A percentile compares a stretch with the other conserved stretches of the same genome.
phyloP scores from a whole-genome alignment of 2,329 filamentous ascomycete genomes.

The Monosporascus cannonballus region DNA sequence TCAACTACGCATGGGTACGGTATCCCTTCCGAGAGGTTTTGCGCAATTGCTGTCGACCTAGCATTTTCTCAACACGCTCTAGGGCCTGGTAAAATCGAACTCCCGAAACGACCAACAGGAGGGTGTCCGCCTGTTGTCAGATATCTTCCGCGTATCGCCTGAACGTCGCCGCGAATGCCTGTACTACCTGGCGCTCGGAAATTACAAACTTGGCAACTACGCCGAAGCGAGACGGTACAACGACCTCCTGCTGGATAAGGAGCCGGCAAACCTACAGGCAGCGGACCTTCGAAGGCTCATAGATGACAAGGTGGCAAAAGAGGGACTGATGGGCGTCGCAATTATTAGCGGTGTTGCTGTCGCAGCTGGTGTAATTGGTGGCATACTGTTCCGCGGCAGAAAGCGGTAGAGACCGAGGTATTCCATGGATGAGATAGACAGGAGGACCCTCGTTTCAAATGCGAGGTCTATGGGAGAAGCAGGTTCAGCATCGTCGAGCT shows the following conservation, averaged over 20 bases:
- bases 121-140: constrained; percentile 85
- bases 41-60: constrained; percentile 5
- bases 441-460: neutral
- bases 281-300: constrained; percentile 80
- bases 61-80: neutral
- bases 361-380: constrained; percentile 87
- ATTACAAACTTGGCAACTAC: constrained; percentile 98
- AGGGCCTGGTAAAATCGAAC: constrained; percentile 95
- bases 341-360: constrained; percentile 92
- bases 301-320: constrained; percentile 92
- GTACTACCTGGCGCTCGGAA: constrained; percentile 94
- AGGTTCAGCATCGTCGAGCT: neutral
- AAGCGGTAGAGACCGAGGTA: constrained; percentile 14
- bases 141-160: constrained; percentile 90
- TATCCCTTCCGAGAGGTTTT: constrained; percentile 35
- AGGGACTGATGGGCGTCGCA: constrained; percentile 88
- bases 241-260: constrained; percentile 82
- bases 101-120: constrained; percentile 82
- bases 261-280: constrained; percentile 87
- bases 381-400: constrained; percentile 63
- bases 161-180: constrained; percentile 95
- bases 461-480: neutral
- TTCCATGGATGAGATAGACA: too few species aligned
- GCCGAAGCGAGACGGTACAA: constrained; percentile 93
- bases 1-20: constrained; percentile 98